These are phyloP conservation scores for Pichia insulana DNA, from an alignment of 805 yeast genomes.

Conservation along the genomic window DNA sequence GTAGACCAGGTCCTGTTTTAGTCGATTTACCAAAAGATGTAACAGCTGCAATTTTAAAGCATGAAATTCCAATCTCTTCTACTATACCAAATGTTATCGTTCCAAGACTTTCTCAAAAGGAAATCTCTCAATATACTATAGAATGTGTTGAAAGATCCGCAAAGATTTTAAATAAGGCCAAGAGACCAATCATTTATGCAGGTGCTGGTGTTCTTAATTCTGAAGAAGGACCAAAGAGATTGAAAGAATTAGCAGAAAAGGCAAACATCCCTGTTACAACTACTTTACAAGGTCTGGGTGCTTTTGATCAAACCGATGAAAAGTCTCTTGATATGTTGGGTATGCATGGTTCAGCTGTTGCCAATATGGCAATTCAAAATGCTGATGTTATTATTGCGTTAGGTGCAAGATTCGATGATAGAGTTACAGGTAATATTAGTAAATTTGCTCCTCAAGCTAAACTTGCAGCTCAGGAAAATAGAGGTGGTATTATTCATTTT, in stretches of 20 bases:
- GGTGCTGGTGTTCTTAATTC: constrained; percentile 85
- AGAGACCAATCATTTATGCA: constrained; percentile 81
- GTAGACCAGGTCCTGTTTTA: constrained; percentile 97
- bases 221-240: constrained; percentile 67
- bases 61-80: constrained; percentile 73
- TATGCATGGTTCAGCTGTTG: constrained; percentile 96
- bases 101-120: constrained; percentile 57
- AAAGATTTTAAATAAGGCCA: constrained; percentile 66
- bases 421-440: constrained; percentile 82
- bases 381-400: constrained; percentile 91
- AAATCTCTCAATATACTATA: constrained; percentile 64
- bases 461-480: constrained; percentile 74
- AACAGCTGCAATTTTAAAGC: constrained; percentile 81
- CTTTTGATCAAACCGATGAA: constrained; percentile 85
- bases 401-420: constrained; percentile 97
- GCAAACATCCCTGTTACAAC: constrained; percentile 95
- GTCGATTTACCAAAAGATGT: constrained; percentile 98
- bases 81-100: constrained; percentile 72
- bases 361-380: constrained; percentile 86
- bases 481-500: constrained; percentile 96
- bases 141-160: constrained; percentile 75
- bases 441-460: constrained; percentile 93
- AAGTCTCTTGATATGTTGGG: constrained; percentile 94
- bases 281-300: constrained; percentile 88
- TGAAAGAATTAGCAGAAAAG: constrained; percentile 81